phyloP scores from a whole-genome alignment of 176 grass and related monocot species.

The Secale cereale region DNA sequence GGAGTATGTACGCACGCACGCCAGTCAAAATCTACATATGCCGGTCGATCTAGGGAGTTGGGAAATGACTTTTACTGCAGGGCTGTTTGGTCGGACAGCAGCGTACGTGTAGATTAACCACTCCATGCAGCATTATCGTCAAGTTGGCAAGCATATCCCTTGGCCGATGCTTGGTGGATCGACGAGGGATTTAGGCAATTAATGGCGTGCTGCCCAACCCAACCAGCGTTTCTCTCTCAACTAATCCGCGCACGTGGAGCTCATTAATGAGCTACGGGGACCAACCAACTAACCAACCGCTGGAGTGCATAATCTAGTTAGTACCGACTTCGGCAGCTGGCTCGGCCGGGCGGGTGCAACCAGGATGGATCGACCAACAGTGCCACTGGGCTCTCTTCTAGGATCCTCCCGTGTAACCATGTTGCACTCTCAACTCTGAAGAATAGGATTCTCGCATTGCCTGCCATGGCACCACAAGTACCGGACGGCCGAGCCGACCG shows the following conservation, averaged over 20 bases:
- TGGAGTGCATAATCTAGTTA: not conserved
- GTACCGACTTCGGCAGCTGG: not conserved
- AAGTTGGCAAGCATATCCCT: not conserved
- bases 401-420: conserved; percentile 4
- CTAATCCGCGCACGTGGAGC: conserved; percentile 31
- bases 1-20: not conserved
- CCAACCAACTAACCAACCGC: too few species aligned
- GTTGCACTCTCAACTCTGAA: too few species aligned
- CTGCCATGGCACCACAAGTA: not conserved
- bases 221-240: not conserved
- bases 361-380: not conserved
- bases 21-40: not conserved
- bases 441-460: not conserved
- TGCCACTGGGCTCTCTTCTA: not conserved
- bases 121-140: too few species aligned
- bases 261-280: conserved; percentile 30
- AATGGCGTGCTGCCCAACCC: conserved; percentile 7
- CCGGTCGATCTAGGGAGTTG: not conserved
- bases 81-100: not conserved
- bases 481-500: not conserved
- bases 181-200: conserved; percentile 22
- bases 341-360: not conserved
- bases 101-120: too few species aligned
- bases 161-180: not conserved
- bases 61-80: not conserved